These are phyloP conservation scores for Macrocybe gigantea DNA, from an alignment of 768 basidiomycete genomes.

Conservation along the genomic window DNA sequence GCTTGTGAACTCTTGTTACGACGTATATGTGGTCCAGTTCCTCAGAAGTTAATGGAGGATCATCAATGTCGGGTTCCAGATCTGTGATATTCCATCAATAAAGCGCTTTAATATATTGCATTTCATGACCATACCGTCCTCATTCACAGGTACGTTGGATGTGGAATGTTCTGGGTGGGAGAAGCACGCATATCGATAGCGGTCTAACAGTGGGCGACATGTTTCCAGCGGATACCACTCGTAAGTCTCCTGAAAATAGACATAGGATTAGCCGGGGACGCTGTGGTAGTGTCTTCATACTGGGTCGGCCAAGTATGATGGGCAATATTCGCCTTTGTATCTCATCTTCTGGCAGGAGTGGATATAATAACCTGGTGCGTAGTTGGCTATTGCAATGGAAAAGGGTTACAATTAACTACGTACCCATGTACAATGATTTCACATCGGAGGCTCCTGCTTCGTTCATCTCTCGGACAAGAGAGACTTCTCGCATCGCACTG, in stretches of 20 bases:
- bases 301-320: conserved; percentile 86
- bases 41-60: conserved; percentile 1
- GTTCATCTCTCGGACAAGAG: conserved; percentile 71
- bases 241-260: conserved; percentile 57
- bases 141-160: conserved; percentile 20
- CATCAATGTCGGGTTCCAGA: conserved; percentile 1
- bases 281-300: conserved; percentile 31
- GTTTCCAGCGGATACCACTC: conserved; percentile 65
- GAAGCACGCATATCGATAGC: conserved; percentile 65
- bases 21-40: conserved; percentile 11
- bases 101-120: background rate
- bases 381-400: background rate
- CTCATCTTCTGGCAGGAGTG: conserved; percentile 91
- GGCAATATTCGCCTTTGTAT: conserved; percentile 91
- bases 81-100: background rate
- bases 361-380: conserved; percentile 79
- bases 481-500: conserved; percentile 77
- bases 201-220: conserved; percentile 59
- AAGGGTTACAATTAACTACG: conserved; percentile 10
- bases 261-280: background rate
- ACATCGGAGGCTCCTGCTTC: conserved; percentile 60
- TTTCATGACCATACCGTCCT: conserved; percentile 6
- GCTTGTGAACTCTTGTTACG: conserved; percentile 8
- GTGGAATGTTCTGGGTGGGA: conserved; percentile 55
- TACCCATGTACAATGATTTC: conserved; percentile 84